Evolutionary conservation across 345 rosid genomes (phyloP), one percentile per base, ranked within the genome.

Genomic region (Bruguiera gymnorhiza): DNA sequence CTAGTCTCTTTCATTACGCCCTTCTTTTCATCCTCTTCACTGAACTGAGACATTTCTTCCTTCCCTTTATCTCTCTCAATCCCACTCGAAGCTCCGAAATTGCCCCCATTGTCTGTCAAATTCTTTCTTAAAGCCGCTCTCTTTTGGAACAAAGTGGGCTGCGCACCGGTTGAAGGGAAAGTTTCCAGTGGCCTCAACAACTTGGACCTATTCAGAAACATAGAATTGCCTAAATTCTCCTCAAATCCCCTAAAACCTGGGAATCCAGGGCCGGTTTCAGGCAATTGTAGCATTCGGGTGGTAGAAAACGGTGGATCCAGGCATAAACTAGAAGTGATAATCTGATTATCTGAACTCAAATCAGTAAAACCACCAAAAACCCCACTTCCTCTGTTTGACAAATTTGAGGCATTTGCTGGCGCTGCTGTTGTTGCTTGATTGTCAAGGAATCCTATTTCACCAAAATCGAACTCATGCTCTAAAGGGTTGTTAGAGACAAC

Each of bases 121-220:
- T 78, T 79, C 60, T 88, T 87, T 43, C 89, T 82, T 80, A 83
- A 76, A 19, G 86, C 87, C 6, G 96, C 92, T 60, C 97, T 82
- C 75, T 90, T 90, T 83, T 88, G 95, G 63, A 93, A 93, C 81
- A 93, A 80, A 72, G 91, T 90, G 27, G 89, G 90, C 39, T 82
- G 93, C 0, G 85, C 83, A 61, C 84, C 88, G 61, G 76, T 71
- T 8, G 86, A 80, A 21, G 93, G 84, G 69, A 84, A 77, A 15
- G 80, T 86, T 63, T 88, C 90, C 20, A 90, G 80, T 60, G 92
- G 87, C 75, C 79, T 82, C 78, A 83, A 75, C 63, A 75, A 70
- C 70, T 83, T 83, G 6, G 76, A 76, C 70, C 81, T 82, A 75
- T 76, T 80, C 34, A 73, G 57, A 67, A 65, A 62, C 72, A 67